A percentile compares a stretch with the other conserved stretches of the same genome.
phyloP scores from a whole-genome alignment of 306 rosid genomes.

The Astragalus membranaceus region DNA sequence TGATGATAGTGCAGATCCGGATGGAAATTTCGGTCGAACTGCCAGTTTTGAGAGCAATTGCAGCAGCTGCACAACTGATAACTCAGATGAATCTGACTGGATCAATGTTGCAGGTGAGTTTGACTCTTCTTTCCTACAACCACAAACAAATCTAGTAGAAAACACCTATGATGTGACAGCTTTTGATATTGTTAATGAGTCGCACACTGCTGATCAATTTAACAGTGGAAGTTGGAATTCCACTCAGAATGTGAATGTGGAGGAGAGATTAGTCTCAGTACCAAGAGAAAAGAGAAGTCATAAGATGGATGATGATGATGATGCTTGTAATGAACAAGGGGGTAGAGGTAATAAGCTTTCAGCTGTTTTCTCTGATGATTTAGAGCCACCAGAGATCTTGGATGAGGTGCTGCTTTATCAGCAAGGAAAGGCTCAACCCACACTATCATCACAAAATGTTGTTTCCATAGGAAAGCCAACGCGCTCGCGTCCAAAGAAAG shows the following conservation, averaged over 20 bases:
- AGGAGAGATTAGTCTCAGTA: not conserved
- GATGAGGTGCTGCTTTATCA: constrained; percentile 35
- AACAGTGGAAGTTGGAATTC: constrained; percentile 15
- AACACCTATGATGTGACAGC: not conserved
- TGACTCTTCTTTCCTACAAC: constrained; percentile 1
- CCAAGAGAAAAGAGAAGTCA: constrained; percentile 28
- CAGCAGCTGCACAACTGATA: constrained; percentile 23
- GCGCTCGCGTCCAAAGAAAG: constrained; percentile 37
- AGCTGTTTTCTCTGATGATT: constrained; percentile 24
- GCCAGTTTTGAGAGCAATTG: constrained; percentile 24
- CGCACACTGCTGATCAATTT: constrained; percentile 9
- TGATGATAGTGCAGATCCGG: not conserved
- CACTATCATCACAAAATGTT: constrained; percentile 19
- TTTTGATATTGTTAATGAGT: constrained; percentile 21
- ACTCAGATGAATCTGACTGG: constrained; percentile 23
- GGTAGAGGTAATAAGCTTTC: constrained; percentile 41
- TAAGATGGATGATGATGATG: constrained; percentile 19
- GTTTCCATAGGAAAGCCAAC: constrained; percentile 16
- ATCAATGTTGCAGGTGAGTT: constrained; percentile 13
- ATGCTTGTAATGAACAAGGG: constrained; percentile 19
- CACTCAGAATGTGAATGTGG: not conserved
- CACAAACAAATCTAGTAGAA: constrained; percentile 15
- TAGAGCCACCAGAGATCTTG: constrained; percentile 31
- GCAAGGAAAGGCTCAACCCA: not conserved
- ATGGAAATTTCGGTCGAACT: not conserved